phyloP scores from a whole-genome alignment of 805 yeast species.

The Starmerella sirachaensis region DNA sequence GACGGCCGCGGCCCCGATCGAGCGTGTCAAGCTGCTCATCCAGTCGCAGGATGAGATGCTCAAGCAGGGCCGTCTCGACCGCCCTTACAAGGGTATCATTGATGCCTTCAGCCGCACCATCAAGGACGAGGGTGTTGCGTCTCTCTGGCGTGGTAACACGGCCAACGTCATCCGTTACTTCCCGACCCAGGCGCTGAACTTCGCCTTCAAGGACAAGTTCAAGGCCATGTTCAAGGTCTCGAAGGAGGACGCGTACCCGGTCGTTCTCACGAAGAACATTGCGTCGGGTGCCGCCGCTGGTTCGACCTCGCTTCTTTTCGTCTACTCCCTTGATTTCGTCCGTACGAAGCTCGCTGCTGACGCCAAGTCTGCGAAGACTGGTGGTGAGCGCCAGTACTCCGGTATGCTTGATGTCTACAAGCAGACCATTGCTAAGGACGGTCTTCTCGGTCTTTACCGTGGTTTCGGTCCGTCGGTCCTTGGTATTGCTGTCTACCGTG shows the following conservation, averaged over 20 bases:
- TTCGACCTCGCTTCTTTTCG: slow-evolving; percentile 79
- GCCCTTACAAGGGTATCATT: slow-evolving; percentile 70
- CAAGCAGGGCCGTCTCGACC: slow-evolving; percentile 86
- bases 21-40: slow-evolving; percentile 84
- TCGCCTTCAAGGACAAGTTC: slow-evolving; percentile 90
- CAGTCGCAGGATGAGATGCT: slow-evolving; percentile 95
- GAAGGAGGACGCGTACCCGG: slow-evolving; percentile 76
- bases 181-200: slow-evolving; percentile 96
- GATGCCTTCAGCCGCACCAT: slow-evolving; percentile 91
- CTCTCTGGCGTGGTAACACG: slow-evolving; percentile 98
- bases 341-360: slow-evolving; percentile 96
- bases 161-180: slow-evolving; percentile 94
- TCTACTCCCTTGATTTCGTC: slow-evolving; percentile 90
- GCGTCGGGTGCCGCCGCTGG: slow-evolving; percentile 97
- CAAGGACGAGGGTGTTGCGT: slow-evolving; percentile 73
- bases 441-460: slow-evolving; percentile 94
- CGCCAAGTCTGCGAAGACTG: slow-evolving; percentile 58
- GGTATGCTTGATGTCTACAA: slow-evolving; percentile 90
- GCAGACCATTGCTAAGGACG: slow-evolving; percentile 85
- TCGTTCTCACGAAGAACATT: slow-evolving; percentile 87
- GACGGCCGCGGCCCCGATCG: slow-evolving; percentile 93
- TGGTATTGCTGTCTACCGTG: slow-evolving; percentile 95
- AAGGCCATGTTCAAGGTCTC: slow-evolving; percentile 86
- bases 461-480: slow-evolving; percentile 95
- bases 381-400: slow-evolving; percentile 84